Evolutionary conservation across 1,284 basidiomycete genomes (phyloP).

Genomic region (Cryptococcus sp.): DNA sequence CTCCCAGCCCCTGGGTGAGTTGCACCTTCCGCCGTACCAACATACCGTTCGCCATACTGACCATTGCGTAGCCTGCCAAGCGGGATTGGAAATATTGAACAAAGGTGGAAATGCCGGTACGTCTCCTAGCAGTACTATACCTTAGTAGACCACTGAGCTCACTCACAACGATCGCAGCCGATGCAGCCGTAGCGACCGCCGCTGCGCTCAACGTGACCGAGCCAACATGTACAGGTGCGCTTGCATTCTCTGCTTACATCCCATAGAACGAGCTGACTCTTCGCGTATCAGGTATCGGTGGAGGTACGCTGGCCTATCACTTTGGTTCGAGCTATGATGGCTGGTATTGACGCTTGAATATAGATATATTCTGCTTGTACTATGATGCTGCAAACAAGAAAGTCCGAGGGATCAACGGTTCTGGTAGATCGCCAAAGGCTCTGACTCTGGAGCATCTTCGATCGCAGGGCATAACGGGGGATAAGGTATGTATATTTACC

Average conservation of each 20-base stretch:
- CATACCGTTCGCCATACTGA: conserved; percentile 7
- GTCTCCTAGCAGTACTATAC: neutral
- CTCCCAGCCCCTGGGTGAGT: conserved; percentile 72
- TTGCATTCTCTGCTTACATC: neutral
- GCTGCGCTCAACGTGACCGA: conserved; percentile 86
- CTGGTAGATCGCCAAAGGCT: conserved; percentile 76
- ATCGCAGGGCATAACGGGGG: conserved; percentile 67
- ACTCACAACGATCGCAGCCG: conserved; percentile 53
- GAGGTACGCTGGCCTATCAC: conserved; percentile 17
- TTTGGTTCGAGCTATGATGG: neutral
- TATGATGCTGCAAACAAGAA: conserved; percentile 77
- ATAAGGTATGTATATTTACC: conserved; percentile 37
- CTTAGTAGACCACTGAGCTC: too few species aligned
- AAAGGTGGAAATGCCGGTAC: conserved; percentile 84
- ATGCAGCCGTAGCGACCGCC: conserved; percentile 76
- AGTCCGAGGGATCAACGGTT: conserved; percentile 63
- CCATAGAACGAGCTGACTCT: neutral
- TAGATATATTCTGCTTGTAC: conserved; percentile 87
- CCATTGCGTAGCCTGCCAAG: conserved; percentile 64
- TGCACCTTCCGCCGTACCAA: neutral
- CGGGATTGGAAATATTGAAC: conserved; percentile 82
- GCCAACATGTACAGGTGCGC: conserved; percentile 53
- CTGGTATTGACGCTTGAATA: neutral
- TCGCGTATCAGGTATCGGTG: conserved; percentile 50
- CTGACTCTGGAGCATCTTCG: conserved; percentile 74